These are phyloP conservation scores for Fusarium temperatum DNA, from an alignment of 2,329 filamentous ascomycete genomes.

Conservation along the genomic window DNA sequence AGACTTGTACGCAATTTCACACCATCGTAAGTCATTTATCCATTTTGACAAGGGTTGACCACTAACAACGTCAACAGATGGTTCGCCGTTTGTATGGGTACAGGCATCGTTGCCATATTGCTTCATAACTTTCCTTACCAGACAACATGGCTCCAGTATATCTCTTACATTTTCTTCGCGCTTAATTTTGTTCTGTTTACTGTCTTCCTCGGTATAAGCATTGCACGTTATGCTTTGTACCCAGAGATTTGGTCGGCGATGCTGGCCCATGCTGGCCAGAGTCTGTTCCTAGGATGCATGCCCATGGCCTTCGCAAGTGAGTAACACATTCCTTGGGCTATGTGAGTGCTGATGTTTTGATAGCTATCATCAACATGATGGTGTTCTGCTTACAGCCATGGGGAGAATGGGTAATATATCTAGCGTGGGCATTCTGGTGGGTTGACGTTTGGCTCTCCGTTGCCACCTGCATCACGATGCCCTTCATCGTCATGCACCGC, in stretches of 20 bases:
- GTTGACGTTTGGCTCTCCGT: conserved; percentile 63
- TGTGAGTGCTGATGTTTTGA: conserved; percentile 5
- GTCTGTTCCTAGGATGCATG: conserved; percentile 73
- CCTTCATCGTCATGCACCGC: conserved; percentile 62
- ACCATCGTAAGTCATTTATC: conserved; percentile 56
- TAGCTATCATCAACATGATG: conserved; percentile 71
- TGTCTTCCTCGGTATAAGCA: conserved; percentile 61
- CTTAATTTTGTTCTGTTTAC: conserved; percentile 68
- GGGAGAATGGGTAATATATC: conserved; percentile 64
- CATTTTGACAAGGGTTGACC: neutral
- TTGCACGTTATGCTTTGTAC: conserved; percentile 70
- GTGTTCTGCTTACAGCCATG: conserved; percentile 69
- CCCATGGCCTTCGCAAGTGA: conserved; percentile 73
- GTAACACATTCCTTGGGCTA: conserved; percentile 2
- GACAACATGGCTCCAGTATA: conserved; percentile 63
- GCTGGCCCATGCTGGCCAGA: conserved; percentile 72
- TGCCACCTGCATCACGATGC: conserved; percentile 63
- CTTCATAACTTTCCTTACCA: conserved; percentile 70
- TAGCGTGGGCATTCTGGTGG: conserved; percentile 69
- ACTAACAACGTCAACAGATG: conserved; percentile 51
- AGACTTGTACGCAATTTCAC: conserved; percentile 62
- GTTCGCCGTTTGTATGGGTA: conserved; percentile 73
- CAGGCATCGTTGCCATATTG: conserved; percentile 71
- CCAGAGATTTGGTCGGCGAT: conserved; percentile 73
- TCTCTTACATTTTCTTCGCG: conserved; percentile 68